Base-by-base conservation (phyloP, 352 stramenopile species). In the Pythium periplocum region DNA sequence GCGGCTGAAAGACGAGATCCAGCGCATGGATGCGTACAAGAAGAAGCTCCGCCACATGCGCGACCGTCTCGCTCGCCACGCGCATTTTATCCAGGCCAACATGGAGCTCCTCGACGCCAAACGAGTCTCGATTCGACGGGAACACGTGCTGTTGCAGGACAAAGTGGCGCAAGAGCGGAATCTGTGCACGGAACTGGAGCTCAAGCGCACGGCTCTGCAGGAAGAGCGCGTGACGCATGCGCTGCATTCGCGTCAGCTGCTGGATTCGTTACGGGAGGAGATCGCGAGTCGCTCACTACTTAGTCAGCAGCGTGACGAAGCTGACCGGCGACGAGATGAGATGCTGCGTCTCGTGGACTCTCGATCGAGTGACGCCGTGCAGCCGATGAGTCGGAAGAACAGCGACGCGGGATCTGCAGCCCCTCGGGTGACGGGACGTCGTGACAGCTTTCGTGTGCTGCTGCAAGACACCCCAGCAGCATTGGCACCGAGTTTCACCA, bases 21-120 rank as follows among this genome's bases (percentile, higher is more conserved):
- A 57, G 2, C 72, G 64, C 17, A 66, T 75, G 37, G 73, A 80
- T 4, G 55, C 62, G 12, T 88, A 86, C 71, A 81, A 79, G 50
- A 82, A 83, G 61, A 68, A 68, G 35, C 53, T 88, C 9, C 57
- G 57, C 2, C 60, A 65, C n/a, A 68, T 86, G 59, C 59, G 75
- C 26, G 71, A 80, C 2, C 71, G 75, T 3, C 47, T 85, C 2
- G 33, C 52, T 9, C 64, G 67, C 11, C 61, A 78, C 31, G 47
- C 69, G 2, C 62, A 73, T 4, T 73, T 75, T n/a, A 33, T 73
- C 0, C 52, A 64, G 6, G 76, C 76, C 10, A 78, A 71, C 33
- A 55, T 67, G 33, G 65, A 76, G 46, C 34, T 73, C 7, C 45
- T 77, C 8, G 52, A 52, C 31, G 48, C 68, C 41, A 57, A 78